A percentile compares a stretch with the other conserved stretches of the same genome.
These are phyloP conservation scores for Suhomyces bribrorum DNA, from an alignment of 1,139 yeast genomes.

Conservation along the genomic window DNA sequence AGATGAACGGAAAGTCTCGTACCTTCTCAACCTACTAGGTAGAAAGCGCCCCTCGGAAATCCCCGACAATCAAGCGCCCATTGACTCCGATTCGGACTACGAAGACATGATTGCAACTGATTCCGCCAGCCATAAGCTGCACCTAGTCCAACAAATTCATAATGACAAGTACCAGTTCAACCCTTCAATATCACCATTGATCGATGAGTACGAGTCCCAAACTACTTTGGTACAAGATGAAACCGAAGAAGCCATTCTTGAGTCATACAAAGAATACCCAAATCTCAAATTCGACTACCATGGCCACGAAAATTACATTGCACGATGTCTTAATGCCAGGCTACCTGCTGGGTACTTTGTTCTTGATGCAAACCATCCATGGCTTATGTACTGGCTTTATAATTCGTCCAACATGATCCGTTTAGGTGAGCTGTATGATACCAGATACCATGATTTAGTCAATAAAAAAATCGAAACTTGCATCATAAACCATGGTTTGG, in stretches of 20 bases:
- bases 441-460: constrained; percentile 15
- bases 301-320: constrained; percentile 20
- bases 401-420: constrained; percentile 42
- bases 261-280: constrained; percentile 12
- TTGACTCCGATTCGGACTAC: constrained; percentile 13
- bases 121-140: constrained; percentile 6
- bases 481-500: constrained; percentile 39
- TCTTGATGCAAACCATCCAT: constrained; percentile 86
- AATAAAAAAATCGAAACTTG: constrained; percentile 28
- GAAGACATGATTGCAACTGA: constrained; percentile 13
- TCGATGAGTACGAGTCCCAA: constrained; percentile 15
- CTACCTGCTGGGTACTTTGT: constrained; percentile 51
- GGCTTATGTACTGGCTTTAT: constrained; percentile 85
- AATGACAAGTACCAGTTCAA: constrained; percentile 4
- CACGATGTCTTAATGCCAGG: constrained; percentile 36
- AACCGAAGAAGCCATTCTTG: constrained; percentile 16
- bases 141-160: constrained; percentile 4
- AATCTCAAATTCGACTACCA: constrained; percentile 12
- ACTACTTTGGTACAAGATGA: constrained; percentile 16
- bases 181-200: constrained; percentile 6
- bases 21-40: constrained; percentile 16
- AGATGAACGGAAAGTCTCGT: constrained; percentile 14
- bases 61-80: neutral
- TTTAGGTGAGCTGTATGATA: constrained; percentile 4
- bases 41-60: constrained; percentile 8